phyloP scores from a whole-genome alignment of 2,329 filamentous ascomycete genomes.

The Phoma sp. region DNA sequence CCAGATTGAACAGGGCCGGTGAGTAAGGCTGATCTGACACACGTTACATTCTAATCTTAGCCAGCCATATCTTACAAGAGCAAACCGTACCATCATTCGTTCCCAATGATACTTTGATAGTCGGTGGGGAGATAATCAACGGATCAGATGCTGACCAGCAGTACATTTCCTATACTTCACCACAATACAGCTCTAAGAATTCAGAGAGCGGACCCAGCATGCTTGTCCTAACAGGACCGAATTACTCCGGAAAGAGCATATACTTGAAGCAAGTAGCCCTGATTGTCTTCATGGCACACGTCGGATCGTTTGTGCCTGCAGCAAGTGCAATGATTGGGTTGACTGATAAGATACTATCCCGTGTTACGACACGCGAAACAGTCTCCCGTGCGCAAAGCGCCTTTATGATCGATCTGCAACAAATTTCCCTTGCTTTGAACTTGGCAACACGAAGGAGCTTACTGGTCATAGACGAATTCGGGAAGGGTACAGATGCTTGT shows the following conservation, averaged over 20 bases:
- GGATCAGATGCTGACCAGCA: neutral
- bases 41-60: neutral
- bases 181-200: neutral
- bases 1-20: conserved; percentile 76
- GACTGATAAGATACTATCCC: conserved; percentile 90
- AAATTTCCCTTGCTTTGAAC: conserved; percentile 77
- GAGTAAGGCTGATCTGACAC: conserved; percentile 18
- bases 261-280: conserved; percentile 93
- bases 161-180: neutral
- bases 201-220: conserved; percentile 62
- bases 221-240: conserved; percentile 86
- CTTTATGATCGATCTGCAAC: conserved; percentile 84
- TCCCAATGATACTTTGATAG: conserved; percentile 76
- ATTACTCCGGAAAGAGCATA: conserved; percentile 95
- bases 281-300: conserved; percentile 89
- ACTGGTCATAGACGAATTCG: conserved; percentile 91
- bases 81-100: conserved; percentile 80
- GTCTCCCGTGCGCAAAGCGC: conserved; percentile 69
- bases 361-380: conserved; percentile 76
- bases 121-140: conserved; percentile 58
- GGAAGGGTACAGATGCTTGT: conserved; percentile 69
- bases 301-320: conserved; percentile 89
- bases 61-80: conserved; percentile 82
- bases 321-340: conserved; percentile 76
- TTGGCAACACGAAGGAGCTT: conserved; percentile 78